A percentile compares a stretch with the other conserved stretches of the same genome.
Evolutionary conservation across 2,329 filamentous ascomycete species (phyloP).

Genomic region (Ophiostoma australiae): DNA sequence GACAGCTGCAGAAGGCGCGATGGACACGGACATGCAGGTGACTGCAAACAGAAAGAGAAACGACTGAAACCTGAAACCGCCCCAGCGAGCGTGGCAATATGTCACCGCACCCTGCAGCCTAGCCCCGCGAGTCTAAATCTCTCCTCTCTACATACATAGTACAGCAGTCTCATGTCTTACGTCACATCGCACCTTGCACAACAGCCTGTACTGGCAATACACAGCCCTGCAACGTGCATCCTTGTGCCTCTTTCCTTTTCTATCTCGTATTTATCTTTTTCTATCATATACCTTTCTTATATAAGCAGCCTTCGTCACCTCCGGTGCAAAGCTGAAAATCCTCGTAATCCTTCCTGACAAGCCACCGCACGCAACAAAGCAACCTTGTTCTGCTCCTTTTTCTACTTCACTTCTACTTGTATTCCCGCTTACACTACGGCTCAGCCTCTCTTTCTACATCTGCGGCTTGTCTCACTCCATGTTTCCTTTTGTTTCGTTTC

Average conservation of each 20-base stretch:
- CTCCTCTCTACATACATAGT: neutral
- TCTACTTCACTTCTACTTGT: neutral
- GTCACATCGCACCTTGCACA: slow-evolving; percentile 13
- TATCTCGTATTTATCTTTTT: neutral
- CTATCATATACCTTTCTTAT: neutral
- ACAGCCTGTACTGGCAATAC: neutral
- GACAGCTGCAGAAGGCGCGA: neutral
- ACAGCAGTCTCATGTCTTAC: neutral
- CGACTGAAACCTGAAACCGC: slow-evolving; percentile 5
- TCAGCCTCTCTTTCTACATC: neutral
- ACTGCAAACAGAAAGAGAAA: neutral
- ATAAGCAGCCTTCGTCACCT: slow-evolving; percentile 3
- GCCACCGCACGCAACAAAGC: neutral
- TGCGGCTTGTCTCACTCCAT: slow-evolving; percentile 1
- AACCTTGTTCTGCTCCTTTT: neutral
- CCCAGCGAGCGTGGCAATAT: neutral
- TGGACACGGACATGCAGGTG: neutral
- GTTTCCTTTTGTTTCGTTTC: neutral
- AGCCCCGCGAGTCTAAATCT: slow-evolving; percentile 1
- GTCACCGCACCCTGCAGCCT: neutral
- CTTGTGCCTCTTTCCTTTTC: neutral
- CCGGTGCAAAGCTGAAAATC: neutral
- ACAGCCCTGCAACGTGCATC: slow-evolving; percentile 10
- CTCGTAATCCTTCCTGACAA: slow-evolving; percentile 7
- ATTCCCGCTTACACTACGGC: neutral